These are phyloP conservation scores for Lactarius evosmus DNA, from an alignment of 768 basidiomycete genomes.

Conservation along the genomic window DNA sequence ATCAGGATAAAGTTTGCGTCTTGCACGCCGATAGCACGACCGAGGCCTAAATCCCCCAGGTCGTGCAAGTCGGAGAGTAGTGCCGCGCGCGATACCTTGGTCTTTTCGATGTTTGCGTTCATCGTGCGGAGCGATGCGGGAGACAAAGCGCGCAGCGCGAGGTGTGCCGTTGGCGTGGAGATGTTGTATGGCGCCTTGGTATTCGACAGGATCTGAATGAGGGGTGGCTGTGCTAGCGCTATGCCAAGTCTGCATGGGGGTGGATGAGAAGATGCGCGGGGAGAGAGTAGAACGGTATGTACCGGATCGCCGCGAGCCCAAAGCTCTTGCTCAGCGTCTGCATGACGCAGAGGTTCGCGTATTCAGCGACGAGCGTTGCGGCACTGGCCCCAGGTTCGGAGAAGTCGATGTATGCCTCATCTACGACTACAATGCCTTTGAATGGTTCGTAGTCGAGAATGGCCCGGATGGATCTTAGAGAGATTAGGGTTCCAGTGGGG, in stretches of 20 bases:
- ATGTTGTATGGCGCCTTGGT: slow-evolving; percentile 99
- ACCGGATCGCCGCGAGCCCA: slow-evolving; percentile 94
- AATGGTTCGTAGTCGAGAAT: slow-evolving; percentile 77
- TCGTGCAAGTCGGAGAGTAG: slow-evolving; percentile 51
- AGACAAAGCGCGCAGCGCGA: slow-evolving; percentile 78
- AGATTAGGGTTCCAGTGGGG: slow-evolving; percentile 86
- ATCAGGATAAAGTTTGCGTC: slow-evolving; percentile 90
- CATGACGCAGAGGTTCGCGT: slow-evolving; percentile 88
- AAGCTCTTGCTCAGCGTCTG: slow-evolving; percentile 97
- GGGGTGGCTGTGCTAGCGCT: slow-evolving; percentile 81
- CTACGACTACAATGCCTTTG: slow-evolving; percentile 89
- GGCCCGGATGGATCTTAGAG: slow-evolving; percentile 61
- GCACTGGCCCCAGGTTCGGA: slow-evolving; percentile 60
- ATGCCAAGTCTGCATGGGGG: slow-evolving; percentile 69
- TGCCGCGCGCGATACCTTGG: slow-evolving; percentile 53
- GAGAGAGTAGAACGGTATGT: slow-evolving; percentile 30
- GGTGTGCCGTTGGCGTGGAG: slow-evolving; percentile 80
- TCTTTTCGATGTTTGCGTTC: slow-evolving; percentile 57
- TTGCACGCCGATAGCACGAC: slow-evolving; percentile 70
- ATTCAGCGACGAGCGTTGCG: slow-evolving; percentile 68
- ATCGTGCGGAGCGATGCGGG: slow-evolving; percentile 58
- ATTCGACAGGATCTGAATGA: slow-evolving; percentile 89
- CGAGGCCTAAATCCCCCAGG: slow-evolving; percentile 54
- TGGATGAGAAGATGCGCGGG: background rate
- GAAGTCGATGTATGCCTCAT: slow-evolving; percentile 99